Percentiles rank a stretch among this genome's conserved stretches.
phyloP scores from a whole-genome alignment of 2,329 filamentous ascomycete genomes.

The Epichloe glyceriae region DNA sequence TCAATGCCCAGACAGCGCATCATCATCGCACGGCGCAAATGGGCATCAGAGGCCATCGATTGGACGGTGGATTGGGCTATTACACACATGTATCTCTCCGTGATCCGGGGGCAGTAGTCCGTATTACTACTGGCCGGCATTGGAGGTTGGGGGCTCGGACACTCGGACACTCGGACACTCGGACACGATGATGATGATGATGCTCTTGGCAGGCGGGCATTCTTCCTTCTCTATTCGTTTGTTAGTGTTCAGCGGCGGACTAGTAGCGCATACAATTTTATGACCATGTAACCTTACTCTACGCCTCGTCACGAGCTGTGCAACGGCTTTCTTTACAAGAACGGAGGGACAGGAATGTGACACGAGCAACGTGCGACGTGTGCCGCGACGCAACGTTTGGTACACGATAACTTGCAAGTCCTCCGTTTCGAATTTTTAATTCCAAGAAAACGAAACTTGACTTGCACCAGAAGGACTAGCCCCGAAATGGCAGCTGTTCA shows the following conservation, averaged over 20 bases:
- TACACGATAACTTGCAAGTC: neutral
- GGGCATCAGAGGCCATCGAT: constrained; percentile 30
- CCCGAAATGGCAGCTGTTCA: neutral
- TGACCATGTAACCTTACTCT: too few species aligned
- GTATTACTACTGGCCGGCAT: too few species aligned
- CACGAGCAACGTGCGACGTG: neutral
- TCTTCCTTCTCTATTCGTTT: too few species aligned
- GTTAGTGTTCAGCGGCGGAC: too few species aligned
- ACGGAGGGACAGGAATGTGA: neutral
- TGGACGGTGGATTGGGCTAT: constrained; percentile 26
- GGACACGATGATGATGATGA: too few species aligned
- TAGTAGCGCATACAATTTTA: too few species aligned
- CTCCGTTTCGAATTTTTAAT: too few species aligned
- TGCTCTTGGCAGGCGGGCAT: too few species aligned
- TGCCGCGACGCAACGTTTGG: neutral
- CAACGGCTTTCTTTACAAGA: neutral
- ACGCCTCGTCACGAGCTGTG: too few species aligned
- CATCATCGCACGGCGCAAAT: constrained; percentile 15
- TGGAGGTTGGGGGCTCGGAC: too few species aligned
- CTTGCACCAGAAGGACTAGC: neutral
- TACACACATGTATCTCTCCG: neutral
- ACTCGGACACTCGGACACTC: too few species aligned
- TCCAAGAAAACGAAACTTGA: too few species aligned
- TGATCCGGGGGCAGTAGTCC: neutral
- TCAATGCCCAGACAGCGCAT: constrained; percentile 6